These are phyloP conservation scores for Schwanniomyces sp. DNA, from an alignment of 805 yeast species.

Conservation along the genomic window DNA sequence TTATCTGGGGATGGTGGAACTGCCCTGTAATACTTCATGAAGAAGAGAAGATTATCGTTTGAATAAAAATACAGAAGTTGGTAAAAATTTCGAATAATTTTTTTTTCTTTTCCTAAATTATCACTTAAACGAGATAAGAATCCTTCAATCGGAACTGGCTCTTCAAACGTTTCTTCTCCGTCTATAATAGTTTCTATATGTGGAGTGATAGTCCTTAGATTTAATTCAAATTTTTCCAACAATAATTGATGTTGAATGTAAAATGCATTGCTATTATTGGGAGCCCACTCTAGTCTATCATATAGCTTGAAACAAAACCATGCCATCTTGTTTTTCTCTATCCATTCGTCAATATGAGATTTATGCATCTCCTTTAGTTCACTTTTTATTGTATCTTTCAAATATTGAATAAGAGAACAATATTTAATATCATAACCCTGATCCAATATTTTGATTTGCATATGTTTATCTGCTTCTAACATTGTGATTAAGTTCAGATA, in stretches of 20 bases:
- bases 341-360: constrained; percentile 14
- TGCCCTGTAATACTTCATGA: constrained; percentile 52
- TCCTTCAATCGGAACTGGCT: constrained; percentile 83
- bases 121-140: constrained; percentile 61
- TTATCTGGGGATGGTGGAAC: constrained; percentile 59
- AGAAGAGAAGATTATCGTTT: constrained; percentile 59
- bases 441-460: constrained; percentile 8
- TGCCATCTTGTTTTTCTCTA: constrained; percentile 23
- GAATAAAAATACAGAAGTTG: constrained; percentile 65
- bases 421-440: constrained; percentile 24
- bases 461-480: constrained; percentile 10
- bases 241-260: constrained; percentile 27
- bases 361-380: constrained; percentile 21
- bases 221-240: constrained; percentile 50
- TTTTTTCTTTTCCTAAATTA: constrained; percentile 42
- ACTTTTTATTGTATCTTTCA: constrained; percentile 36
- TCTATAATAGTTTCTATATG: constrained; percentile 29
- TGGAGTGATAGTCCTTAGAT: constrained; percentile 52
- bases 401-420: constrained; percentile 31
- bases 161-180: constrained; percentile 21
- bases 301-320: constrained; percentile 64
- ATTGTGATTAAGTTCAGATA: constrained; percentile 23
- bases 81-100: constrained; percentile 42
- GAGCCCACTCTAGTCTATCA: constrained; percentile 65
- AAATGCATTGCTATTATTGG: constrained; percentile 26